These are phyloP conservation scores for Zygoascus tannicola DNA, from an alignment of 805 yeast species.

Conservation along the genomic window DNA sequence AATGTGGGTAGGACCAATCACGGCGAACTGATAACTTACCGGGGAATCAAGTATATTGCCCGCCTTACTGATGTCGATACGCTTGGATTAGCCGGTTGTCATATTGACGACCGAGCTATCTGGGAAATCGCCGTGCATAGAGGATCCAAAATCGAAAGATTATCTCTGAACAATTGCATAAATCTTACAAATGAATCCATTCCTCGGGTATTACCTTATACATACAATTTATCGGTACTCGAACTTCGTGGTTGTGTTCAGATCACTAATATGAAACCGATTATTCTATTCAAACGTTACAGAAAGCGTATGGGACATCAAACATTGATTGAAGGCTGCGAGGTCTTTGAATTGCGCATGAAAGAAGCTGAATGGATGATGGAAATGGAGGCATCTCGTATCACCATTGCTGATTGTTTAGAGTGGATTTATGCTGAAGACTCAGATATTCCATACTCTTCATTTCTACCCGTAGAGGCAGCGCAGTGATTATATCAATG, in stretches of 20 bases:
- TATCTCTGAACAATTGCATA: conserved; percentile 69
- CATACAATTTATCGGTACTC: conserved; percentile 57
- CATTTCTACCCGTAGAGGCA: neutral
- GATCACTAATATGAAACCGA: conserved; percentile 49
- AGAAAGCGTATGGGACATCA: conserved; percentile 33
- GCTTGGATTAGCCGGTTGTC: conserved; percentile 84
- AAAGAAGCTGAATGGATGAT: conserved; percentile 50
- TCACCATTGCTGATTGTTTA: conserved; percentile 52
- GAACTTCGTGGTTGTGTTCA: conserved; percentile 60
- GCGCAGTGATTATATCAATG: neutral
- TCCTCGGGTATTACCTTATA: conserved; percentile 44
- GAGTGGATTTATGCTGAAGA: conserved; percentile 33
- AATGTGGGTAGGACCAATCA: conserved; percentile 73
- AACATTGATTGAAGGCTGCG: conserved; percentile 73
- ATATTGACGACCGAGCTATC: conserved; percentile 61
- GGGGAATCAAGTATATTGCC: conserved; percentile 50
- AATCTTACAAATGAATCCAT: conserved; percentile 48
- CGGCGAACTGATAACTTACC: conserved; percentile 62
- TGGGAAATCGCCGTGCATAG: conserved; percentile 66
- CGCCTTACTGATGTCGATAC: conserved; percentile 53
- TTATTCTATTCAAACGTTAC: conserved; percentile 53
- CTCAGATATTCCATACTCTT: conserved; percentile 7
- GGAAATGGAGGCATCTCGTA: conserved; percentile 46
- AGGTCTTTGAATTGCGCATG: conserved; percentile 49
- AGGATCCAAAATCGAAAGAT: conserved; percentile 45